A percentile compares a stretch with the other conserved stretches of the same genome.
Conservation (phyloP, 1,139 yeast species). For the Debaryomycetaceae sp. region DNA sequence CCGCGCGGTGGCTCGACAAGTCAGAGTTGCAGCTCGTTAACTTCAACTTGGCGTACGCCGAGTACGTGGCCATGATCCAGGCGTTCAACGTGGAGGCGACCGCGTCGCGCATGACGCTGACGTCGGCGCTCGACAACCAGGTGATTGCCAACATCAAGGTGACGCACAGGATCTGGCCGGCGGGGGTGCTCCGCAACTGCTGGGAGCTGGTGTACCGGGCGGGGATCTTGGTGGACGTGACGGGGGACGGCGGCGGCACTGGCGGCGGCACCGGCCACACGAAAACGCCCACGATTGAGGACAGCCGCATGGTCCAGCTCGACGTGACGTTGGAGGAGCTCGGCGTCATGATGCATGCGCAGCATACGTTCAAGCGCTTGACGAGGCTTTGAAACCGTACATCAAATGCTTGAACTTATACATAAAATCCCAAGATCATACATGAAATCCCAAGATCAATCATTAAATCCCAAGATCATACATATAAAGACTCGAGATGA, state of each 20-base stretch:
- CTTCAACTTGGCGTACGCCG: slow-evolving; percentile 69
- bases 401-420: too few relatives aligned
- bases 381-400: slow-evolving; percentile 13
- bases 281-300: slow-evolving; percentile 26
- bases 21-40: slow-evolving; percentile 48
- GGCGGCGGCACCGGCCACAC: slow-evolving; percentile 21
- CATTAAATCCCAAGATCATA: too few relatives aligned
- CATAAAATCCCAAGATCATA: too few relatives aligned
- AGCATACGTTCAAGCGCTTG: slow-evolving; percentile 19
- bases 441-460: too few relatives aligned
- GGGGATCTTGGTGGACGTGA: slow-evolving; percentile 27
- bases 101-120: slow-evolving; percentile 12
- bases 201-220: slow-evolving; percentile 40
- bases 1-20: slow-evolving; percentile 60
- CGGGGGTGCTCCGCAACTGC: slow-evolving; percentile 36
- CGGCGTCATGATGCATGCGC: slow-evolving; percentile 19
- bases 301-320: slow-evolving; percentile 36
- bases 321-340: slow-evolving; percentile 38
- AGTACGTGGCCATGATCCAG: slow-evolving; percentile 51
- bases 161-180: slow-evolving; percentile 37
- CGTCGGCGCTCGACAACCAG: slow-evolving; percentile 21
- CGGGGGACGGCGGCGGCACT: slow-evolving; percentile 2
- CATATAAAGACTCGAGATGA: too few relatives aligned
- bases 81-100: slow-evolving; percentile 29
- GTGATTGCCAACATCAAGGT: slow-evolving; percentile 24